A percentile compares a stretch with the other conserved stretches of the same genome.
Evolutionary conservation across 257 asterid genomes (phyloP).

Genomic region (Datura wrightii): DNA sequence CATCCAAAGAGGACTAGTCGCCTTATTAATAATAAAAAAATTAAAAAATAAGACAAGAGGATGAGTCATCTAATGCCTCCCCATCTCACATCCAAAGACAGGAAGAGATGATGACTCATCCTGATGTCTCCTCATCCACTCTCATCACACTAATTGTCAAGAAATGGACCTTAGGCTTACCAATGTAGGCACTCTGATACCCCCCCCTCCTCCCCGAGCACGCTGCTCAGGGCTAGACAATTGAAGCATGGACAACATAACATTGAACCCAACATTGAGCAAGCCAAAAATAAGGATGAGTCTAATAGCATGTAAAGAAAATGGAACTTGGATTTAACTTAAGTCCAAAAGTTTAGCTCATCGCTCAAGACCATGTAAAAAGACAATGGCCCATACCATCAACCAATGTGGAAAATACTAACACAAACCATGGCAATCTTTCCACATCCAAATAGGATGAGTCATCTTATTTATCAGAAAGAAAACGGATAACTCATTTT

Average conservation of each 20-base stretch:
- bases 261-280: neutral
- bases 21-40: slow-evolving; percentile 8
- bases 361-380: neutral
- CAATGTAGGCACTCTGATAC: neutral
- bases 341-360: neutral
- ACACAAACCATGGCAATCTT: neutral
- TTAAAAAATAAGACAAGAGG: neutral
- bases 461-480: neutral
- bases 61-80: neutral
- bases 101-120: slow-evolving; percentile 3
- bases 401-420: neutral
- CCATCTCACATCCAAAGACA: neutral
- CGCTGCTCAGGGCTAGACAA: neutral
- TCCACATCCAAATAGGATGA: slow-evolving; percentile 28
- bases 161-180: neutral
- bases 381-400: neutral
- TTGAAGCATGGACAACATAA: neutral
- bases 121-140: slow-evolving; percentile 20
- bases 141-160: neutral
- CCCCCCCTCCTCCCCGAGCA: neutral
- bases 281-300: slow-evolving; percentile 22
- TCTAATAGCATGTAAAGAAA: neutral
- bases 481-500: neutral
- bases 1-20: slow-evolving; percentile 10
- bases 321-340: slow-evolving; percentile 15